A percentile compares a stretch with the other conserved stretches of the same genome.
These are phyloP conservation scores for Gentiana macrophylla DNA, from an alignment of 257 asterid genomes.

Conservation along the genomic window DNA sequence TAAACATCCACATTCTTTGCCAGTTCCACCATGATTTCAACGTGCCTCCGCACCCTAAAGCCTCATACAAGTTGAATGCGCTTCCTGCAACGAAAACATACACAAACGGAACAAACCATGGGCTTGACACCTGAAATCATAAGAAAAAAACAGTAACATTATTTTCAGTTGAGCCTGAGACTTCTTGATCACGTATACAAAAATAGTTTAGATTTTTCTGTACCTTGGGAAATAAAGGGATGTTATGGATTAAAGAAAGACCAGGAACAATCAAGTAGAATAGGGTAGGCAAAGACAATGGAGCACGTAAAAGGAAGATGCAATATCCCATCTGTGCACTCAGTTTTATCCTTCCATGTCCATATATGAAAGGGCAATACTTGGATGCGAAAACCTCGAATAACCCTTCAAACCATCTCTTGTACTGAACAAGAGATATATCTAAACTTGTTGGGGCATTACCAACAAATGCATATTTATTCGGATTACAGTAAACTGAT, in stretches of 20 bases:
- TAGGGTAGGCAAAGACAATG: slow-evolving; percentile 40
- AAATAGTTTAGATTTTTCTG: neutral
- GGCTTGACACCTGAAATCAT: slow-evolving; percentile 31
- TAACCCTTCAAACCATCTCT: slow-evolving; percentile 79
- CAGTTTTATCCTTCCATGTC: slow-evolving; percentile 38
- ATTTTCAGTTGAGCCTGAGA: too few species aligned
- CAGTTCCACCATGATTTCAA: slow-evolving; percentile 55
- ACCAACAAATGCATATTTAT: slow-evolving; percentile 53
- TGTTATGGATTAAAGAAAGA: slow-evolving; percentile 31
- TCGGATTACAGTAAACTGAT: slow-evolving; percentile 53
- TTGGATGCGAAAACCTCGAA: slow-evolving; percentile 68
- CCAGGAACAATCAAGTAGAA: slow-evolving; percentile 34
- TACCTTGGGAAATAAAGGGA: slow-evolving; percentile 57
- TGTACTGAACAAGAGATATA: slow-evolving; percentile 49
- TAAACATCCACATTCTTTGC: slow-evolving; percentile 42
- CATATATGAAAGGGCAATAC: slow-evolving; percentile 57
- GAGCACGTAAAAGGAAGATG: slow-evolving; percentile 51
- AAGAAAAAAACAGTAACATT: too few species aligned
- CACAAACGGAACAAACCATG: slow-evolving; percentile 48
- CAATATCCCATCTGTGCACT: slow-evolving; percentile 70
- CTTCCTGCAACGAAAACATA: slow-evolving; percentile 26
- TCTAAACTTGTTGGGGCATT: slow-evolving; percentile 52
- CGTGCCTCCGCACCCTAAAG: slow-evolving; percentile 30
- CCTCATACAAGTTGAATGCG: slow-evolving; percentile 27
- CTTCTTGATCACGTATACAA: too few species aligned